Percentiles rank a stretch among this genome's conserved stretches.
These are phyloP conservation scores for Suillus spraguei DNA, from an alignment of 768 basidiomycete genomes.

Conservation along the genomic window DNA sequence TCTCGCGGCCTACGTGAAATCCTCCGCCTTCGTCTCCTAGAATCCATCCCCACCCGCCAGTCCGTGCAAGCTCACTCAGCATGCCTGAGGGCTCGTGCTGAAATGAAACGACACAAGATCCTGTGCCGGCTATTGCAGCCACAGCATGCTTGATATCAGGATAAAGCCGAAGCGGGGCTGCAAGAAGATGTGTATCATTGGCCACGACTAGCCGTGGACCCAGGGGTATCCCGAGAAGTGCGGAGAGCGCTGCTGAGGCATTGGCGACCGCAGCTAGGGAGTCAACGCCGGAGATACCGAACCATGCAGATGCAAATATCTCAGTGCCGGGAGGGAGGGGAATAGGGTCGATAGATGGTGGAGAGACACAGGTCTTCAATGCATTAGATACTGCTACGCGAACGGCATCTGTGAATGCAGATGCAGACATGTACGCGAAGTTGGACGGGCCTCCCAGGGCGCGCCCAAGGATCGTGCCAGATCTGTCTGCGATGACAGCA, in stretches of 20 bases:
- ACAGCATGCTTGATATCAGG: slow-evolving; percentile 63
- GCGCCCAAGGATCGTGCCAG: slow-evolving; percentile 66
- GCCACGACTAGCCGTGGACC: slow-evolving; percentile 61
- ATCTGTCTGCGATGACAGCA: slow-evolving; percentile 61
- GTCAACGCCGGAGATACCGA: slow-evolving; percentile 84
- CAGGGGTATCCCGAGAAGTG: slow-evolving; percentile 57
- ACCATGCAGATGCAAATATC: slow-evolving; percentile 72
- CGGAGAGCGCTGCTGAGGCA: slow-evolving; percentile 55
- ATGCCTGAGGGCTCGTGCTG: slow-evolving; percentile 38
- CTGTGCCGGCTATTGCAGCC: slow-evolving; percentile 80
- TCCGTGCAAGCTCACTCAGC: slow-evolving; percentile 66
- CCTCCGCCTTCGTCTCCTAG: slow-evolving; percentile 86
- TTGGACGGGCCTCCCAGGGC: slow-evolving; percentile 82
- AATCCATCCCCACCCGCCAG: slow-evolving; percentile 86
- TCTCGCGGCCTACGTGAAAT: slow-evolving; percentile 76
- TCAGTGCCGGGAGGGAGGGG: slow-evolving; percentile 40
- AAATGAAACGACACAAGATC: slow-evolving; percentile 75
- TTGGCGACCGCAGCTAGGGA: slow-evolving; percentile 62
- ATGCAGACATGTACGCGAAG: slow-evolving; percentile 72
- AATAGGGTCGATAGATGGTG: slow-evolving; percentile 38
- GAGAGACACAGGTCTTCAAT: slow-evolving; percentile 47
- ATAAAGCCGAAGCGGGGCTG: slow-evolving; percentile 70
- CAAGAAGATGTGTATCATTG: slow-evolving; percentile 86
- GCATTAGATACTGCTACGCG: slow-evolving; percentile 53
- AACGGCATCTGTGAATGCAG: slow-evolving; percentile 61